phyloP scores from a whole-genome alignment of 306 rosid genomes.

The Elaeagnus macrophylla region DNA sequence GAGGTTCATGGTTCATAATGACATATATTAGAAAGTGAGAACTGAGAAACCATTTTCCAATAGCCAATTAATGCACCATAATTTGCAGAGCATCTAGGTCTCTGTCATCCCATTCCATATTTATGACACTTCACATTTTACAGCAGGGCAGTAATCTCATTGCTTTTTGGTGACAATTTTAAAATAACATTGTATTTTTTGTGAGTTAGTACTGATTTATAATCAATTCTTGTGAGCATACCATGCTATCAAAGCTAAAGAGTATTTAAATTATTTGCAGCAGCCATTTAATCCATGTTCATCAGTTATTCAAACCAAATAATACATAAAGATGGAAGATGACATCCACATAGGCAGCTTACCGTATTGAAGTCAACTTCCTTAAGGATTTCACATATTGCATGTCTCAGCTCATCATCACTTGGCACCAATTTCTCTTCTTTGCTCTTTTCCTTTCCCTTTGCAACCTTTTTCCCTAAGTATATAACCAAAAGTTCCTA shows the following conservation, averaged over 20 bases:
- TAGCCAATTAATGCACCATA: not conserved
- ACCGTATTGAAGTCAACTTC: constrained; percentile 97
- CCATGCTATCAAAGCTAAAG: too few species aligned
- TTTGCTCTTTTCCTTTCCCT: constrained; percentile 63
- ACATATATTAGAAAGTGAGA: not conserved
- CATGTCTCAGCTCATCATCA: constrained; percentile 67
- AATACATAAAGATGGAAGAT: not conserved
- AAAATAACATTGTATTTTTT: too few species aligned
- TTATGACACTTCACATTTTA: too few species aligned
- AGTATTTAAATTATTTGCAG: too few species aligned
- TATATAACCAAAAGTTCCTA: constrained; percentile 1
- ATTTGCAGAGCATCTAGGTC: not conserved
- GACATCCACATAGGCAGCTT: constrained; percentile 17
- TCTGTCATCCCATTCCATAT: not conserved
- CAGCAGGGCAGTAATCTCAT: too few species aligned
- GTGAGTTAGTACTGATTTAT: too few species aligned
- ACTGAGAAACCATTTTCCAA: not conserved
- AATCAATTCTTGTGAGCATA: too few species aligned
- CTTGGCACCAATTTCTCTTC: constrained; percentile 47
- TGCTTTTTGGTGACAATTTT: too few species aligned
- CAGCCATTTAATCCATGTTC: not conserved
- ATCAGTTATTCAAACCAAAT: not conserved
- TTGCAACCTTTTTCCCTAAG: constrained; percentile 45
- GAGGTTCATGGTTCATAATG: not conserved
- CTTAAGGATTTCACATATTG: constrained; percentile 85